Base-by-base conservation (phyloP, 257 asterid species). In the Euphrasia confusa region DNA sequence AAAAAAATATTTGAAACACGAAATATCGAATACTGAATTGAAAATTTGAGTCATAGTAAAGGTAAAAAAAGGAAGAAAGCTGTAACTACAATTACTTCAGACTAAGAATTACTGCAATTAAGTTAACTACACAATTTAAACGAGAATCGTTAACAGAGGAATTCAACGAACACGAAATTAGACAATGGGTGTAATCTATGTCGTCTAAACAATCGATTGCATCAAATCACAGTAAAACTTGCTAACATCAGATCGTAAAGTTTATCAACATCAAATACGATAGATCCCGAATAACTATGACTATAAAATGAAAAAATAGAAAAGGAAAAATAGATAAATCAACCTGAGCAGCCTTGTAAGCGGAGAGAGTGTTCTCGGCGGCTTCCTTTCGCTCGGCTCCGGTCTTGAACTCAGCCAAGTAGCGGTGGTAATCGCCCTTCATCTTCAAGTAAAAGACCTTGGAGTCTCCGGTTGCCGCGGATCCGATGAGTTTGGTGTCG, bases 301-400 rank as follows among this genome's bases (percentile, higher is more conserved):
- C 35, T n/a, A 49, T 26, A 42, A 42, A 44, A 60, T 48, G 26
- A 55, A 48, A 48, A 54, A 52, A 44, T 18, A 2, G 8, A 49
- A 3, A n/a, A 54, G 15, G 12, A 30, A 37, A 24, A 14, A 24
- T 56, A 42, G 24, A 7, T 11, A 50, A 65, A 8, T 3, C 40
- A 61, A 89, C 96, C 95, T 89, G 96, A 74, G 96, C 94, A 57
- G 96, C 59, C 65, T 86, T 89, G 76, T 89, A 89, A 59, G 96
- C 96, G 50, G 81, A 72, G 68, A 89, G 95, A 69, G 96, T 89
- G 53, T 86, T 86, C 79, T 89, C 95, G 11, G 96, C 95, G 65
- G 96, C 96, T 35, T 86, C 90, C 71, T 89, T 88, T 15, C 95
- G 63, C 72, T 85, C 96, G 30, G 82, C 75, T 28, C 83, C 89